Evolutionary conservation across 306 rosid genomes (phyloP).

Genomic region (Sicyos baderoa): DNA sequence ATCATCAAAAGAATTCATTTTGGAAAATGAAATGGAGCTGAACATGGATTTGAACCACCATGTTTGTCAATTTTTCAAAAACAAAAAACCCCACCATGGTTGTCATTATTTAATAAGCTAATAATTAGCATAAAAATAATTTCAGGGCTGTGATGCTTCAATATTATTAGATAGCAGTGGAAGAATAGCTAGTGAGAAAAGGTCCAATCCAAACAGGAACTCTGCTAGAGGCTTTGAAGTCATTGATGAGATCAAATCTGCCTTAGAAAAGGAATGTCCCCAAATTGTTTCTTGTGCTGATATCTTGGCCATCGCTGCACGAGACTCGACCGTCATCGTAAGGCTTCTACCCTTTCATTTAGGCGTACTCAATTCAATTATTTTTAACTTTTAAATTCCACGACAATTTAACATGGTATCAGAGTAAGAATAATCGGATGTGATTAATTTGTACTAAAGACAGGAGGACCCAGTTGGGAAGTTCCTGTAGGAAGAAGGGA

Average conservation of each 20-base stretch:
- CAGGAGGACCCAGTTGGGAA: constrained; percentile 84
- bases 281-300: constrained; percentile 84
- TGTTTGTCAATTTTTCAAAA: too few relatives aligned
- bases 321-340: constrained; percentile 79
- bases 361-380: too few relatives aligned
- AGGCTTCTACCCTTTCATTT: constrained; percentile 10
- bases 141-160: constrained; percentile 94
- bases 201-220: constrained; percentile 64
- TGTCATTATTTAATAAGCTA: background rate
- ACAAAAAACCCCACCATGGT: background rate
- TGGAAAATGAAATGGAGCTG: too few relatives aligned
- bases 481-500: constrained; percentile 89
- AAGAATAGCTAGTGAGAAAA: constrained; percentile 51
- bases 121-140: background rate
- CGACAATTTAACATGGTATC: background rate
- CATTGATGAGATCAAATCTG: constrained; percentile 67
- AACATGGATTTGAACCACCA: too few relatives aligned
- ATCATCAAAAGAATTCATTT: too few relatives aligned
- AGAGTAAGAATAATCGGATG: background rate
- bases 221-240: constrained; percentile 78
- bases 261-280: constrained; percentile 65
- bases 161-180: constrained; percentile 56
- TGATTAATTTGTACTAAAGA: constrained; percentile 26
- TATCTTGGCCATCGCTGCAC: constrained; percentile 65
- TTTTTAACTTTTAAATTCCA: too few relatives aligned